Percentiles rank a stretch among this genome's conserved stretches.
These are phyloP conservation scores for Cercospora canescens DNA, from an alignment of 2,329 filamentous ascomycete genomes.

Conservation along the genomic window DNA sequence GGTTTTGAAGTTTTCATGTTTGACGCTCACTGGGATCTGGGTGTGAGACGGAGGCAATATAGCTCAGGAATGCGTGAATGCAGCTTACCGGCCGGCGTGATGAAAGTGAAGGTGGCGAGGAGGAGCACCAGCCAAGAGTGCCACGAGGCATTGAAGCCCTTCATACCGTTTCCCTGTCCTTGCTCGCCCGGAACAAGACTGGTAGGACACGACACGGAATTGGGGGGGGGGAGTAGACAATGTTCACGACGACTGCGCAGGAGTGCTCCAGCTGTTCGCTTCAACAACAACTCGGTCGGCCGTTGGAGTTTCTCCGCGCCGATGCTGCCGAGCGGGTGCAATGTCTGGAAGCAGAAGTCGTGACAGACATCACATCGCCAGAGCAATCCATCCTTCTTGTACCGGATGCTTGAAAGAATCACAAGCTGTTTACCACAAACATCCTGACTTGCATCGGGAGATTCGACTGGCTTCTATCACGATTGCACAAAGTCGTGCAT, in stretches of 20 bases:
- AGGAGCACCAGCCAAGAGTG: conserved; percentile 63
- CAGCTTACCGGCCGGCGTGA: conserved; percentile 64
- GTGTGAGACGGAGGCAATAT: neutral
- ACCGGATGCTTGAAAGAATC: neutral
- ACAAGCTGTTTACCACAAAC: no score
- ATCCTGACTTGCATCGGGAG: no score
- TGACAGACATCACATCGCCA: neutral
- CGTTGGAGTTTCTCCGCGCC: neutral
- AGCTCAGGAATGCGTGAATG: neutral
- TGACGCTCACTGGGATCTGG: conserved; percentile 67
- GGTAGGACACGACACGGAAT: neutral
- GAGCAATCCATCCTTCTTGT: neutral
- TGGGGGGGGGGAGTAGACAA: neutral
- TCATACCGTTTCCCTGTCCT: conserved; percentile 20
- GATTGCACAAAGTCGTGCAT: no score
- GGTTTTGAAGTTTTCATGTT: conserved; percentile 96
- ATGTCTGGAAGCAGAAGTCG: neutral
- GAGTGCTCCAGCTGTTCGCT: neutral
- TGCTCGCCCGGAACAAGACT: conserved; percentile 5
- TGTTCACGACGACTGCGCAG: neutral
- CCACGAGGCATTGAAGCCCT: conserved; percentile 50
- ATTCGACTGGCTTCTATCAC: no score
- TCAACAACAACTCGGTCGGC: neutral
- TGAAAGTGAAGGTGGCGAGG: conserved; percentile 58
- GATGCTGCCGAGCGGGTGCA: neutral